These are phyloP conservation scores for Stephanocyclus meneghinianus DNA, from an alignment of 352 stramenopile genomes.

Conservation along the genomic window DNA sequence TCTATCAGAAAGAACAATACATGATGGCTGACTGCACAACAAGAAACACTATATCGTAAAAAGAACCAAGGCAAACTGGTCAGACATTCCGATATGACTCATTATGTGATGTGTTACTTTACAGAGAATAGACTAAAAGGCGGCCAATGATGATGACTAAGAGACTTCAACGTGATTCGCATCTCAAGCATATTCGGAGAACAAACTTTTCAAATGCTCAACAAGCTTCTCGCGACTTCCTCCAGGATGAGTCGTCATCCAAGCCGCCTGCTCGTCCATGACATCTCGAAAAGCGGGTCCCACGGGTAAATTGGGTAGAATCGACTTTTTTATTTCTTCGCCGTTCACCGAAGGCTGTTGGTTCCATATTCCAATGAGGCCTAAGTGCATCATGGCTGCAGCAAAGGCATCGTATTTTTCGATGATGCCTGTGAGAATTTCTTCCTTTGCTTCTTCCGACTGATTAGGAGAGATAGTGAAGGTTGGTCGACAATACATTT, in stretches of 20 bases:
- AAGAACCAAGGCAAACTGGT: too few relatives aligned
- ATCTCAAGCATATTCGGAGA: constrained; percentile 56
- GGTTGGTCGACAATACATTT: not conserved
- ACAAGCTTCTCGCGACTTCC: constrained; percentile 54
- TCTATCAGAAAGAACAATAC: too few relatives aligned
- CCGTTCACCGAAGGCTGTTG: constrained; percentile 74
- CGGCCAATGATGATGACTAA: too few relatives aligned
- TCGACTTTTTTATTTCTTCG: constrained; percentile 63
- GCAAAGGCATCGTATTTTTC: constrained; percentile 71
- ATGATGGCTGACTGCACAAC: too few relatives aligned
- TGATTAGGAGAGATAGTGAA: not conserved
- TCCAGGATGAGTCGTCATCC: constrained; percentile 74
- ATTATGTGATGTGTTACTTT: too few relatives aligned
- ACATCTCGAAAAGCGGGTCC: constrained; percentile 76
- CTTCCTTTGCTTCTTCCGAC: constrained; percentile 61
- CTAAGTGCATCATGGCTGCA: constrained; percentile 70
- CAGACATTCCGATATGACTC: too few relatives aligned
- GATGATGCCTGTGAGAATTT: constrained; percentile 61
- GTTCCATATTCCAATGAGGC: constrained; percentile 73
- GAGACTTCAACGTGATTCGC: too few relatives aligned
- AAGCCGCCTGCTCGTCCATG: constrained; percentile 75
- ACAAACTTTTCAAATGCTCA: constrained; percentile 58
- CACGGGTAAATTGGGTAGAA: constrained; percentile 61
- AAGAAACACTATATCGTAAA: too few relatives aligned
- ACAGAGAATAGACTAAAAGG: too few relatives aligned